These are phyloP conservation scores for Gigaspora rosea DNA, from an alignment of 192 early-diverging fungal species.

Conservation along the genomic window DNA sequence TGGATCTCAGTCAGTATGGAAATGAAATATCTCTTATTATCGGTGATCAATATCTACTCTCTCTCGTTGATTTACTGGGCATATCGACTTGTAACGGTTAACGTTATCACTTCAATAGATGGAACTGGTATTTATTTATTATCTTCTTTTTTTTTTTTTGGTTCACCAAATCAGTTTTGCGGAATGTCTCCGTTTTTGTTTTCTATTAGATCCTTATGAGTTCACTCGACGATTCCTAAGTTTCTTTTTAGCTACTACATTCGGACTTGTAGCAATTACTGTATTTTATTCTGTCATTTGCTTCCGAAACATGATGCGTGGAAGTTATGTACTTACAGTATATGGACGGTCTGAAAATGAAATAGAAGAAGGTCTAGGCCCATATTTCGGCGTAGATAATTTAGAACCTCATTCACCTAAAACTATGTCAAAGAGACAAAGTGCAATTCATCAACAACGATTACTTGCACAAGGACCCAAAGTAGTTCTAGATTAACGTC, in stretches of 20 bases:
- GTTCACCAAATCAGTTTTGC: too few species aligned
- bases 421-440: too few species aligned
- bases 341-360: background rate
- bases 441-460: too few species aligned
- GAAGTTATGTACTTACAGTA: constrained; percentile 26
- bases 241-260: constrained; percentile 38
- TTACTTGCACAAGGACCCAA: too few species aligned
- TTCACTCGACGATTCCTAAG: constrained; percentile 46
- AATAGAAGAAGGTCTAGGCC: background rate
- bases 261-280: constrained; percentile 32
- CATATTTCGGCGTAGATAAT: too few species aligned
- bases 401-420: too few species aligned
- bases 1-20: constrained; percentile 37
- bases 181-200: too few species aligned
- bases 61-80: background rate
- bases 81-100: background rate
- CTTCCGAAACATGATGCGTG: constrained; percentile 31
- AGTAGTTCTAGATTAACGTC: too few species aligned
- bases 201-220: constrained; percentile 39
- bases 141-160: too few species aligned
- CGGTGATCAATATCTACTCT: constrained; percentile 21
- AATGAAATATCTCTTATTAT: constrained; percentile 38
- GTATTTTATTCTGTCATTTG: constrained; percentile 17
- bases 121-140: too few species aligned
- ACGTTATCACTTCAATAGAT: background rate